A percentile compares a stretch with the other conserved stretches of the same genome.
phyloP scores from a whole-genome alignment of 225 moss, liverwort and hornwort species.

The Antitrichia curtipendula region DNA sequence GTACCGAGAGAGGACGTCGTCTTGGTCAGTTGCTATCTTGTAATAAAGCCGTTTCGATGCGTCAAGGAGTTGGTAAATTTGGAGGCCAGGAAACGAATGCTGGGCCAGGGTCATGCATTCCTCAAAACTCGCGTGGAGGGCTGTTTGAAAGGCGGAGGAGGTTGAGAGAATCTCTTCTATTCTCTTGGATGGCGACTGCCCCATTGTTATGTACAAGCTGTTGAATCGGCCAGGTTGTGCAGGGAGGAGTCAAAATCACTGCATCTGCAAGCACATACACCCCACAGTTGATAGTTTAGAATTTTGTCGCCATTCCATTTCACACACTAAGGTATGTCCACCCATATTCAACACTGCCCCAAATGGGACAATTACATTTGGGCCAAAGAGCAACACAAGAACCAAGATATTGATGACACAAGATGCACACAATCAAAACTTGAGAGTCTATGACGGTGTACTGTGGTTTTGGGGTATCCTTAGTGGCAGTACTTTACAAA shows the following conservation, averaged over 20 bases:
- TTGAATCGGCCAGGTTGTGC: neutral
- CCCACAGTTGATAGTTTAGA: neutral
- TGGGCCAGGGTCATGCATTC: slow-evolving; percentile 66
- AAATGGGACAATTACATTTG: neutral
- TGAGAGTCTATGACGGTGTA: neutral
- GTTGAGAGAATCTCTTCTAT: slow-evolving; percentile 57
- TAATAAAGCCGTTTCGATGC: slow-evolving; percentile 50
- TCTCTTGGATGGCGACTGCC: slow-evolving; percentile 61
- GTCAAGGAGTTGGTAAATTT: slow-evolving; percentile 65
- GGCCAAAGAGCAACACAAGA: neutral
- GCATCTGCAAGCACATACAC: neutral
- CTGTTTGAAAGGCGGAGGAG: slow-evolving; percentile 45
- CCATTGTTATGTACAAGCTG: slow-evolving; percentile 22
- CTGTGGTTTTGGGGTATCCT: neutral
- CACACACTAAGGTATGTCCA: neutral
- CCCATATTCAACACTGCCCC: neutral
- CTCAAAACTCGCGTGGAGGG: slow-evolving; percentile 65
- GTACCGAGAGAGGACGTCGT: slow-evolving; percentile 29
- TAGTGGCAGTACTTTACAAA: neutral
- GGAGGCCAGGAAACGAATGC: slow-evolving; percentile 55
- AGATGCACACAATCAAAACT: neutral
- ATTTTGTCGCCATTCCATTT: neutral
- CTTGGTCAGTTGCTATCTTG: slow-evolving; percentile 32
- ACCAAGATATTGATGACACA: neutral
- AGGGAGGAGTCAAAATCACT: neutral